Conservation (phyloP, 208 protist genomes). For the Trypanosoma platydactyli region DNA sequence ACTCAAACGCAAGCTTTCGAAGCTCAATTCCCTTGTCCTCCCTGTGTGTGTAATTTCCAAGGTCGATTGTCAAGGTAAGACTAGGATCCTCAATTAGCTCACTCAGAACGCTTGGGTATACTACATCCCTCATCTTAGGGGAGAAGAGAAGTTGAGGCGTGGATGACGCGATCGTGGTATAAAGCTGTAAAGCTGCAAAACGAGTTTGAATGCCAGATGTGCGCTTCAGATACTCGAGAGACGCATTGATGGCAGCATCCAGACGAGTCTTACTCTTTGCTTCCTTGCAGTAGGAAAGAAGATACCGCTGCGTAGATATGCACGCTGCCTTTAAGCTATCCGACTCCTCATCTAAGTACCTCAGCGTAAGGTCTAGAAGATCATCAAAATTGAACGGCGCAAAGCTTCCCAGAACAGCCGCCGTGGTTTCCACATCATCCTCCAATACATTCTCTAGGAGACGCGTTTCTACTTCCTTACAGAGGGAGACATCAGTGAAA, state of each 20-base stretch:
- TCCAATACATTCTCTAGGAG: slow-evolving; percentile 36
- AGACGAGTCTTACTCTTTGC: neutral
- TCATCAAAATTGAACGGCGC: slow-evolving; percentile 17
- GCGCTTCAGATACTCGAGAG: slow-evolving; percentile 23
- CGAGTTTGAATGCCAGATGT: slow-evolving; percentile 27
- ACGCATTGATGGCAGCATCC: neutral
- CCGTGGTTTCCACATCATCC: slow-evolving; percentile 26
- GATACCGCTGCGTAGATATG: slow-evolving; percentile 21
- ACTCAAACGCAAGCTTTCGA: slow-evolving; percentile 94
- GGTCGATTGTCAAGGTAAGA: slow-evolving; percentile 67
- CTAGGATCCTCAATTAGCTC: slow-evolving; percentile 38
- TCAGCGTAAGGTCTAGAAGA: slow-evolving; percentile 10
- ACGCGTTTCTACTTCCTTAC: slow-evolving; percentile 28
- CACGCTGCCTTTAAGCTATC: slow-evolving; percentile 9
- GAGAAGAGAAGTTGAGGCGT: slow-evolving; percentile 41
- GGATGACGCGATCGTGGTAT: slow-evolving; percentile 34
- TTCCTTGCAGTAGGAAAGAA: slow-evolving; percentile 2
- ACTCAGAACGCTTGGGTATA: slow-evolving; percentile 32
- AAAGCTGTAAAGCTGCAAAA: slow-evolving; percentile 39
- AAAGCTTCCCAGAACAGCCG: slow-evolving; percentile 23
- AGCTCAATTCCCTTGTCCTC: slow-evolving; percentile 93
- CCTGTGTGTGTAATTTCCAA: slow-evolving; percentile 94
- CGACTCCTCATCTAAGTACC: slow-evolving; percentile 15
- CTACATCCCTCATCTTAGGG: slow-evolving; percentile 26
- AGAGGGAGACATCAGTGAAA: slow-evolving; percentile 36